Conservation (phyloP, 2,329 filamentous ascomycete genomes). For the Coleophoma cylindrospora region DNA sequence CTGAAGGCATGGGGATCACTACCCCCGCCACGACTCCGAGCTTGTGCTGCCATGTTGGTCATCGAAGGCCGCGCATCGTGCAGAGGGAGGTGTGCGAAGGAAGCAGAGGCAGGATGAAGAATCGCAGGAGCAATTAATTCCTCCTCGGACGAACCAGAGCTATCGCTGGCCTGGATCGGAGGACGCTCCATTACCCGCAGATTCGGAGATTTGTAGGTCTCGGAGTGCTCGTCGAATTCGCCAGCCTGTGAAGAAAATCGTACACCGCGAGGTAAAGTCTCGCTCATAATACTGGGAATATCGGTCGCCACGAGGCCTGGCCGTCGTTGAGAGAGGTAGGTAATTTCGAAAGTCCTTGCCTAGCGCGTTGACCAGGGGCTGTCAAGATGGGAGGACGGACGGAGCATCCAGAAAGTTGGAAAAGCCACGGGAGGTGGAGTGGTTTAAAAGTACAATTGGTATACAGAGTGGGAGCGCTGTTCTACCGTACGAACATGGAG, state of each 20-base stretch:
- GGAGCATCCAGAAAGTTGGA: no score
- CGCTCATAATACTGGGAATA: background rate
- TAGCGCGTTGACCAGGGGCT: background rate
- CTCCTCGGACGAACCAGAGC: background rate
- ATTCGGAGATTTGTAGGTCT: background rate
- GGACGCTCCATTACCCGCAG: background rate
- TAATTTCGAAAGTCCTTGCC: background rate
- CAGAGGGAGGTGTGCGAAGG: constrained; percentile 14
- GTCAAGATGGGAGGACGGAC: no score
- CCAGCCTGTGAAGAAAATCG: background rate
- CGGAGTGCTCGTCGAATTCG: background rate
- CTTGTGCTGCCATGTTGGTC: constrained; percentile 21
- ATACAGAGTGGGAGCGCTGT: no score
- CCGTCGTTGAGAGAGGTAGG: background rate
- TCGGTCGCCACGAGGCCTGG: no score
- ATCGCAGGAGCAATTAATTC: constrained; percentile 16
- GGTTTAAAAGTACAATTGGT: no score
- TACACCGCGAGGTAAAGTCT: background rate
- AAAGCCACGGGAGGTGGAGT: no score
- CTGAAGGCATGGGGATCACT: constrained; percentile 24
- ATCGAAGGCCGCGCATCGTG: constrained; percentile 19
- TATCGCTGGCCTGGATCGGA: background rate
- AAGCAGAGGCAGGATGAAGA: constrained; percentile 2
- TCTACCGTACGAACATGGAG: no score
- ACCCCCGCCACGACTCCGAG: constrained; percentile 37